Conservation (phyloP, 805 yeast species). For the Candida ulmi region DNA sequence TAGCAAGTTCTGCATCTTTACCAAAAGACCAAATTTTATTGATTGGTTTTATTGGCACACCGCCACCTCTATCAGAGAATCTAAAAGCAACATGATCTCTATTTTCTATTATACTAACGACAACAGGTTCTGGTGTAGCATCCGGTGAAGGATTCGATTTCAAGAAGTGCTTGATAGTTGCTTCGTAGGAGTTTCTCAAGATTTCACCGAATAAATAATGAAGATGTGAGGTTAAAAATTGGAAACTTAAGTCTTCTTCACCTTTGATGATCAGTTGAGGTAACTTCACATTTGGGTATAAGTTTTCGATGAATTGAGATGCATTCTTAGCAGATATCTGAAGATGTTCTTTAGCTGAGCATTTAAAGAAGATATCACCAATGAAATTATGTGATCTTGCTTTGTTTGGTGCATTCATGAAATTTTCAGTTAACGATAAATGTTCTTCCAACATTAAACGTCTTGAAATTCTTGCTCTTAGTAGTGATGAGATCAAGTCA, state of each 20-base stretch:
- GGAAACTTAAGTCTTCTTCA: constrained; percentile 58
- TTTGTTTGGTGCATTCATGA: constrained; percentile 40
- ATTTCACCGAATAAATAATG: constrained; percentile 86
- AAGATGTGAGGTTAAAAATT: constrained; percentile 80
- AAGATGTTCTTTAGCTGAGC: constrained; percentile 68
- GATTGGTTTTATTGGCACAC: constrained; percentile 55
- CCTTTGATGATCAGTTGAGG: constrained; percentile 81
- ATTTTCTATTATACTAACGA: constrained; percentile 66
- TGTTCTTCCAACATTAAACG: constrained; percentile 92
- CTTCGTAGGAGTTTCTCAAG: constrained; percentile 77
- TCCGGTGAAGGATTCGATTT: constrained; percentile 25
- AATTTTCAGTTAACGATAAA: constrained; percentile 66
- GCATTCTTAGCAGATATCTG: constrained; percentile 46
- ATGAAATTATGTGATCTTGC: constrained; percentile 39
- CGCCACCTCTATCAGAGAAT: constrained; percentile 89
- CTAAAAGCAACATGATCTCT: constrained; percentile 66
- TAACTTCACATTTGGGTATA: constrained; percentile 49
- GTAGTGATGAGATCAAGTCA: constrained; percentile 64
- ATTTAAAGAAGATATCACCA: constrained; percentile 81
- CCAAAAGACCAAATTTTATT: constrained; percentile 84
- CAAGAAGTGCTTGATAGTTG: constrained; percentile 54
- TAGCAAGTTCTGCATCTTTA: constrained; percentile 55
- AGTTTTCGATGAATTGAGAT: constrained; percentile 44
- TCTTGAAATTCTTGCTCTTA: constrained; percentile 84
- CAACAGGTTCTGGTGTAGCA: constrained; percentile 61